Conservation (phyloP, 2,329 filamentous ascomycete species). For the Lachnellula occidentalis region DNA sequence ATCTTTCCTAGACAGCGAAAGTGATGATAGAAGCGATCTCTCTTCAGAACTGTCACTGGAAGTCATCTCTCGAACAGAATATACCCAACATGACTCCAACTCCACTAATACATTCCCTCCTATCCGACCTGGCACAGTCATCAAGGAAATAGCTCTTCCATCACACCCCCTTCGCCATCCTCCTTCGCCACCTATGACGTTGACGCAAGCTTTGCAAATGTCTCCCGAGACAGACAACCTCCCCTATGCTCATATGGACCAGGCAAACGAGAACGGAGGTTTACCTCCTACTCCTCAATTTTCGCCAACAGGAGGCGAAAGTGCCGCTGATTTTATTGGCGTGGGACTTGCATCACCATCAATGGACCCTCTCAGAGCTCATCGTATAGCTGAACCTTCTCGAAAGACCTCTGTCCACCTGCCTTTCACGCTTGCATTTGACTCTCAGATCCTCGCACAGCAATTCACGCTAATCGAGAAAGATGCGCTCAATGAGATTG, state of each 20-base stretch:
- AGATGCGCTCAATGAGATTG: constrained; percentile 77
- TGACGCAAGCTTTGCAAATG: constrained; percentile 43
- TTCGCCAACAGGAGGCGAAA: constrained; percentile 22
- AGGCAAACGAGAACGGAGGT: constrained; percentile 7
- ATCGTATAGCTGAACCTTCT: constrained; percentile 25
- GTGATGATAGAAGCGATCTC: constrained; percentile 45
- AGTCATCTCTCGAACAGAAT: constrained; percentile 32
- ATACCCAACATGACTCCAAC: constrained; percentile 25
- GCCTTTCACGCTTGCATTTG: constrained; percentile 76
- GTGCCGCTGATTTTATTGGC: constrained; percentile 9
- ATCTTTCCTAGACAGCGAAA: constrained; percentile 29
- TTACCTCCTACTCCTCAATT: constrained; percentile 30
- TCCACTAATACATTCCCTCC: constrained; percentile 33
- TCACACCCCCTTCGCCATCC: constrained; percentile 27
- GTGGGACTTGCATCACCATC: constrained; percentile 17
- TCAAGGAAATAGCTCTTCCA: constrained; percentile 25
- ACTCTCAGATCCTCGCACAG: constrained; percentile 71
- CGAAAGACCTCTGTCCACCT: constrained; percentile 47
- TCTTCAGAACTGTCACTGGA: constrained; percentile 58
- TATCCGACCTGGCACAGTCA: constrained; percentile 20
- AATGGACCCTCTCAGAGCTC: constrained; percentile 21
- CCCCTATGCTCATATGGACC: constrained; percentile 33
- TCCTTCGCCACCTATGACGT: constrained; percentile 43
- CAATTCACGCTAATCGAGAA: constrained; percentile 85
- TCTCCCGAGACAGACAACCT: constrained; percentile 35